These are phyloP conservation scores for Aeschynomene evenia DNA, from an alignment of 306 rosid species.

Conservation along the genomic window DNA sequence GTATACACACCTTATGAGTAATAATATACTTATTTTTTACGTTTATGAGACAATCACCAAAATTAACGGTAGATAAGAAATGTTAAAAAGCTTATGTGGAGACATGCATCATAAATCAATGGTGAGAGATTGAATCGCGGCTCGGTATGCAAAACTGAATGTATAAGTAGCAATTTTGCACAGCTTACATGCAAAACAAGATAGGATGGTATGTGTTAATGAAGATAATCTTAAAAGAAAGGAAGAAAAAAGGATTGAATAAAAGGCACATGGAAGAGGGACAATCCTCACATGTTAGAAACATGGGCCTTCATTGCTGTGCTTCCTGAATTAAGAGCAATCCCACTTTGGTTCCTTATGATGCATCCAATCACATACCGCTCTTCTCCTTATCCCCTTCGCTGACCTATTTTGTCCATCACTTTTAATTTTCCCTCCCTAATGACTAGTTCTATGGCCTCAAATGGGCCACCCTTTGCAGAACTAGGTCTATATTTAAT, in stretches of 20 bases:
- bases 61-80: no score
- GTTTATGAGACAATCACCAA: no score
- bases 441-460: background rate
- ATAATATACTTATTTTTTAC: no score
- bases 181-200: background rate
- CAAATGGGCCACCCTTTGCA: conserved; percentile 23
- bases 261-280: conserved; percentile 58
- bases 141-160: no score
- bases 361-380: conserved; percentile 16
- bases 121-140: no score
- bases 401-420: conserved; percentile 21
- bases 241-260: conserved; percentile 22
- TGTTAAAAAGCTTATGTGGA: no score
- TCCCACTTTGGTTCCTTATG: conserved; percentile 31
- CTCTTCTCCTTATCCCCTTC: conserved; percentile 37
- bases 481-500: no score
- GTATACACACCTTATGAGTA: no score
- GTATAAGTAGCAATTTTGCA: no score
- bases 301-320: conserved; percentile 43
- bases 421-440: background rate
- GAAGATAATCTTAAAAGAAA: conserved; percentile 12
- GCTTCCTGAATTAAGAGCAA: conserved; percentile 46
- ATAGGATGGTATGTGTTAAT: background rate
- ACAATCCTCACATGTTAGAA: conserved; percentile 58
- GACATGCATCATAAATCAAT: no score